Conservation (phyloP, 306 rosid genomes). For the Sechiopsis laciniata region DNA sequence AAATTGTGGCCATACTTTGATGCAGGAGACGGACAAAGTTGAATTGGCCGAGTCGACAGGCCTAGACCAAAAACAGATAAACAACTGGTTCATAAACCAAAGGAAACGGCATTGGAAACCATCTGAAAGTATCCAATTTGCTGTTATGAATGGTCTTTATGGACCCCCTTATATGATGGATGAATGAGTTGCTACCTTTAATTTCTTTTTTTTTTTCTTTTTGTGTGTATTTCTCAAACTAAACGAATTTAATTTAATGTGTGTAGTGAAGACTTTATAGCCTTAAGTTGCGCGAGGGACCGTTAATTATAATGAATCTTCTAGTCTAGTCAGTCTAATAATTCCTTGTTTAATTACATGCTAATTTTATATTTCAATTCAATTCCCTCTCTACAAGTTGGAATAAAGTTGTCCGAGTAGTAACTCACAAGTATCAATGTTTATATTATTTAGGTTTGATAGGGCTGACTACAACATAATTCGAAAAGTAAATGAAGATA, state of each 20-base stretch:
- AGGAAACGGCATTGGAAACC: constrained; percentile 90
- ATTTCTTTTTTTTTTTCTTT: not conserved
- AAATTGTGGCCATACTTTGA: not conserved
- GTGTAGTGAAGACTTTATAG: not conserved
- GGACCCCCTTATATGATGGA: constrained; percentile 28
- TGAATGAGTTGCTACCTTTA: not conserved
- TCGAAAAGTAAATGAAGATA: too few relatives aligned
- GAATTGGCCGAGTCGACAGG: constrained; percentile 58
- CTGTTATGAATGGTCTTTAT: constrained; percentile 41
- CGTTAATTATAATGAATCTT: not conserved
- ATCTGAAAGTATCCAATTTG: constrained; percentile 47
- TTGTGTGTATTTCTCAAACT: not conserved
- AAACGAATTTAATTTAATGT: not conserved
- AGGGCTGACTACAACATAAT: too few relatives aligned
- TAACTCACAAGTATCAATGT: too few relatives aligned
- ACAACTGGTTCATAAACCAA: constrained; percentile 81
- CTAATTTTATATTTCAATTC: not conserved
- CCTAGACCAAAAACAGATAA: constrained; percentile 62
- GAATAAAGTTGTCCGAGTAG: too few relatives aligned
- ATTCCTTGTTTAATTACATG: not conserved
- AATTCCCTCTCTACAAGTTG: not conserved
- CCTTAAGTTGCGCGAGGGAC: not conserved
- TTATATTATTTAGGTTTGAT: too few relatives aligned
- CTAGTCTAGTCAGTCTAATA: not conserved
- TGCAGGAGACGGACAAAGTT: constrained; percentile 62